Evolutionary conservation across 345 rosid species (phyloP), one percentile per base, ranked within the genome.

Genomic region (Moringa oleifera): DNA sequence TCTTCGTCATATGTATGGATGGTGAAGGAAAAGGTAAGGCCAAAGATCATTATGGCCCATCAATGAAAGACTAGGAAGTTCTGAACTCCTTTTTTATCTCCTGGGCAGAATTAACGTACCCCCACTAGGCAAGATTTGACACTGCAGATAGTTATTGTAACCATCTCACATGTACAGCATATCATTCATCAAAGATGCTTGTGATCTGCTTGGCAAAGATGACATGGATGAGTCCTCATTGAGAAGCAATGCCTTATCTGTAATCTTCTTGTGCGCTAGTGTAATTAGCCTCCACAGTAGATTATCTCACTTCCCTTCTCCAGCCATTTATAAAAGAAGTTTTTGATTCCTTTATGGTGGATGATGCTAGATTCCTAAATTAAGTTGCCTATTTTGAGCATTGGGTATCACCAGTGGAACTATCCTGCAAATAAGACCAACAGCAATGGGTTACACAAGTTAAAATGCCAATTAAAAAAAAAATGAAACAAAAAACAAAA

Each of bases 381-480:
- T n/a, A 7, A 33, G 33, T 20, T 36, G 22, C 25, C 19, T 55
- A 54, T 18, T 33, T 37, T 64, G 20, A 61, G 41, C 52, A 16
- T 21, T 25, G 59, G 41, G 54, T 59, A 55, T 65, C 60, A 25
- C 25, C 74, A 73, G 74, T 77, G 41, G 73, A 65, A 63, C 73
- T 72, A 57, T 53, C 78, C 87, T 82, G 81, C 52, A 54, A 53
- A 46, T n/a, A n/a, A n/a, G n/a, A n/a, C n/a, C n/a, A n/a, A n/a
- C n/a, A n/a, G n/a, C n/a, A n/a, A n/a, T n/a, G n/a, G n/a, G n/a
- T n/a, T n/a, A n/a, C n/a, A n/a, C n/a, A n/a, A n/a, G n/a, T n/a
- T n/a, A n/a, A n/a, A n/a, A n/a, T n/a, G n/a, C n/a, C n/a, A n/a
- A n/a, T n/a, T n/a, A n/a, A n/a, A n/a, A n/a, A n/a, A n/a, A n/a